Conservation (phyloP, 106 monocot genomes). For the Iris macrosiphon region DNA sequence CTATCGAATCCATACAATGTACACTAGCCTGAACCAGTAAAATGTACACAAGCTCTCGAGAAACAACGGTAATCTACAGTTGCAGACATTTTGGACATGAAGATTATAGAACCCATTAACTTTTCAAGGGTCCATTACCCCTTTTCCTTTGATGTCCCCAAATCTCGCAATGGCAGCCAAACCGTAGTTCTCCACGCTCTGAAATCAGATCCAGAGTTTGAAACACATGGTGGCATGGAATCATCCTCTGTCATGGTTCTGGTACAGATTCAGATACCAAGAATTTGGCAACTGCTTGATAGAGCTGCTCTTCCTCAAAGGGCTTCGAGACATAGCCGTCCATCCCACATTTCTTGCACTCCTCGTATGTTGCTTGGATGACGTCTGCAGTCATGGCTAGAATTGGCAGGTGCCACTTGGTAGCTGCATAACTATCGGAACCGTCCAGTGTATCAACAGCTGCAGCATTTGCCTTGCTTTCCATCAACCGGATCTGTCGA, state of each 20-base stretch:
- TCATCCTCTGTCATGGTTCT: conserved; percentile 11
- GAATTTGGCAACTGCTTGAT: conserved; percentile 75
- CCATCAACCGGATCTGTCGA: conserved; percentile 69
- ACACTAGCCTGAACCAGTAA: no score
- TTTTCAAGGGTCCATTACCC: no score
- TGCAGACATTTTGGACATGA: no score
- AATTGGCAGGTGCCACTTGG: conserved; percentile 64
- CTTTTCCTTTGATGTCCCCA: no score
- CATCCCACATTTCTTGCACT: conserved; percentile 93
- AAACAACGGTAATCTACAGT: no score
- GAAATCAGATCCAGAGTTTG: no score
- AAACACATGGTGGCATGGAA: no score
- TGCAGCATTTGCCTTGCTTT: conserved; percentile 46
- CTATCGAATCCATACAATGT: no score
- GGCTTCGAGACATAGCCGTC: conserved; percentile 97
- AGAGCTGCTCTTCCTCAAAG: conserved; percentile 83
- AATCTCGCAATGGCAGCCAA: no score
- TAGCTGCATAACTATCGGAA: background rate
- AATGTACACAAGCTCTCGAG: no score
- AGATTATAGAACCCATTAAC: no score
- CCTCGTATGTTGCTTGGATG: conserved; percentile 88
- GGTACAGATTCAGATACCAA: conserved; percentile 20
- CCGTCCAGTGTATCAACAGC: background rate
- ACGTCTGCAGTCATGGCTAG: conserved; percentile 99
- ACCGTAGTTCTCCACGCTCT: no score